Conservation (phyloP, 257 asterid species). For the Linderniella brevidens region DNA sequence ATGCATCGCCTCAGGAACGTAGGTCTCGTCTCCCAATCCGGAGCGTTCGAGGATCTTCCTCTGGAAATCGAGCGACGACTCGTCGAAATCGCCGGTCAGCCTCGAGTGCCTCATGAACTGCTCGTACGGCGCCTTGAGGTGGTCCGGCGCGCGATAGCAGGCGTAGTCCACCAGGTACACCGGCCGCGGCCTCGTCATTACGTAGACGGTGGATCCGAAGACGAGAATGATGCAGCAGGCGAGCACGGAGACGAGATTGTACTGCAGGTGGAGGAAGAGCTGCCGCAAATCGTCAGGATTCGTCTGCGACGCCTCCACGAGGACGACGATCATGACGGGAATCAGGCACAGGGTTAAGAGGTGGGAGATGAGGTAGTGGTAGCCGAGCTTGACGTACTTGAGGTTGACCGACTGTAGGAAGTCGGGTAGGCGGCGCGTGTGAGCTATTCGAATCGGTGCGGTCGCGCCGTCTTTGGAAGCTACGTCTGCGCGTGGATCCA, state of each 20-base stretch:
- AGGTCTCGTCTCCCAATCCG: constrained; percentile 7
- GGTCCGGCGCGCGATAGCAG: constrained; percentile 22
- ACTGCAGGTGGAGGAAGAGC: background rate
- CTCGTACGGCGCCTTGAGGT: constrained; percentile 18
- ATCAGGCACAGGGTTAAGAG: background rate
- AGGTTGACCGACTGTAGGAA: too few relatives aligned
- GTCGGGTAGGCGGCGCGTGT: too few relatives aligned
- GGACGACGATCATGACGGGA: background rate
- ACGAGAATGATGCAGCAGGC: background rate
- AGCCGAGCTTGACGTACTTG: background rate
- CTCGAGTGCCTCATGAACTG: constrained; percentile 43
- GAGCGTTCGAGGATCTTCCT: constrained; percentile 30
- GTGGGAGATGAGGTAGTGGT: background rate
- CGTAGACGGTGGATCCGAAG: background rate
- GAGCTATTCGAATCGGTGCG: too few relatives aligned
- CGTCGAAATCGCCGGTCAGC: constrained; percentile 15
- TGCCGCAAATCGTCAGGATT: background rate
- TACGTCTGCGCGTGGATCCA: too few relatives aligned
- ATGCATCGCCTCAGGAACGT: constrained; percentile 24
- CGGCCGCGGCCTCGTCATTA: constrained; percentile 25
- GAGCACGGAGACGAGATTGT: background rate
- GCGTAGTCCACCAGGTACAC: constrained; percentile 35
- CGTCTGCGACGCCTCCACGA: background rate
- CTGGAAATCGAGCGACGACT: constrained; percentile 22
- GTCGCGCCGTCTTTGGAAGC: too few relatives aligned